Evolutionary conservation across 1,284 basidiomycete genomes (phyloP).

Genomic region (Earliella scabrosa): DNA sequence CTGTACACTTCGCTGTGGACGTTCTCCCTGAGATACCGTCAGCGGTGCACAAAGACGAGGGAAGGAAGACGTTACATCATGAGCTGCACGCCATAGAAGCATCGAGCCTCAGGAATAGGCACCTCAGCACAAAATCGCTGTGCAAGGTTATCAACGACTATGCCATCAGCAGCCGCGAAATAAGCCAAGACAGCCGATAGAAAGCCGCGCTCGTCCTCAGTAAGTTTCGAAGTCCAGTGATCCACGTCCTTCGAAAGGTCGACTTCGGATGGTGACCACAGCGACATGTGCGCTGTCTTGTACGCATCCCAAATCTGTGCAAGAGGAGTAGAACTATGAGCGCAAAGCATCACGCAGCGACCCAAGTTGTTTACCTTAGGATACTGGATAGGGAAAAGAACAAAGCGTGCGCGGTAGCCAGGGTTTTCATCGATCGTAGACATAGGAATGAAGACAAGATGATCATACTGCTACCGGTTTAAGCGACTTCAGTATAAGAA

Average conservation of each 20-base stretch:
- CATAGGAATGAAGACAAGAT: background rate
- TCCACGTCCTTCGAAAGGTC: too few species aligned
- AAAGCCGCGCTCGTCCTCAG: slow-evolving; percentile 75
- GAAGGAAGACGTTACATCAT: too few species aligned
- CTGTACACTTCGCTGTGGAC: slow-evolving; percentile 80
- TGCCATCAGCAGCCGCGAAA: slow-evolving; percentile 77
- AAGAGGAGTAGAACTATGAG: too few species aligned
- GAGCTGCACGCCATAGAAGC: slow-evolving; percentile 83
- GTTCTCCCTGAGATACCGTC: slow-evolving; percentile 50
- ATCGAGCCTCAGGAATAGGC: slow-evolving; percentile 74
- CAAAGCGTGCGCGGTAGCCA: background rate
- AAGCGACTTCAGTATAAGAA: too few species aligned
- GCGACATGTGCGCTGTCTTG: slow-evolving; percentile 65
- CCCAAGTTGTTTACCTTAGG: too few species aligned
- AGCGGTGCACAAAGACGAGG: too few species aligned
- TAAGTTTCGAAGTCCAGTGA: slow-evolving; percentile 76
- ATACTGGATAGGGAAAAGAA: background rate
- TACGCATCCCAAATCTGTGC: slow-evolving; percentile 77
- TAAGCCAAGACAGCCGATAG: slow-evolving; percentile 78
- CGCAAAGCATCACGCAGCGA: too few species aligned
- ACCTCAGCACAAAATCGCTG: slow-evolving; percentile 77
- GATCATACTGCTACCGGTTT: background rate
- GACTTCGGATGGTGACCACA: slow-evolving; percentile 81
- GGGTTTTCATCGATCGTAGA: background rate
- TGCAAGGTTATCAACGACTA: slow-evolving; percentile 80